phyloP scores from a whole-genome alignment of 768 basidiomycete genomes.

The Russula olivacea region DNA sequence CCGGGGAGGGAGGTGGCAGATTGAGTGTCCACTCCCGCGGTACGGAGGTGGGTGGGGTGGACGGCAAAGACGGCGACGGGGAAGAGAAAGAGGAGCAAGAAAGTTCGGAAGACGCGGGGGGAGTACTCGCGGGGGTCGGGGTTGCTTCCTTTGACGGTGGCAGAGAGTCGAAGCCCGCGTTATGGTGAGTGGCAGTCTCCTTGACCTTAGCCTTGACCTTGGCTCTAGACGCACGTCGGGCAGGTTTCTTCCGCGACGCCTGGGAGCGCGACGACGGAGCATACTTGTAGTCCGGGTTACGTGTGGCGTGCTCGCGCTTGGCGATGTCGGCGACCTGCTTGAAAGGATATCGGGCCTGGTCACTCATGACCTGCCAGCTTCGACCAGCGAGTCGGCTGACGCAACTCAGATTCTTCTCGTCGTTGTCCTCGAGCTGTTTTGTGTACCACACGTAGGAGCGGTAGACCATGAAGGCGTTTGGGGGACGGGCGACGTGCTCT shows the following conservation, averaged over 20 bases:
- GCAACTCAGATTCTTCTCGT: constrained; percentile 66
- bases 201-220: constrained; percentile 42
- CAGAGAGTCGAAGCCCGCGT: constrained; percentile 23
- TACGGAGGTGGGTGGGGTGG: neutral
- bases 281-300: constrained; percentile 60
- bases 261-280: constrained; percentile 40
- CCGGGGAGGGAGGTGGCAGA: neutral
- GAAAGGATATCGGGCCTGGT: constrained; percentile 45
- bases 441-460: constrained; percentile 61
- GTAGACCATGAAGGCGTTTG: constrained; percentile 84
- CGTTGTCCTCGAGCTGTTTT: constrained; percentile 34
- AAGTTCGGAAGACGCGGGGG: neutral
- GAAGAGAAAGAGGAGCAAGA: neutral
- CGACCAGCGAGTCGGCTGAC: constrained; percentile 65
- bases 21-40: neutral
- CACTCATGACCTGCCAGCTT: constrained; percentile 55
- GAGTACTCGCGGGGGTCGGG: neutral
- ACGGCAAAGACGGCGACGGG: neutral
- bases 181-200: constrained; percentile 34
- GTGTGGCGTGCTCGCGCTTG: constrained; percentile 42
- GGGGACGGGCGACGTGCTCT: constrained; percentile 65
- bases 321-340: constrained; percentile 42
- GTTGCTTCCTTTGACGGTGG: neutral
- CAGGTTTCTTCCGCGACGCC: constrained; percentile 35
- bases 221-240: constrained; percentile 25